Evolutionary conservation across 108 stramenopile species (phyloP).

Genomic region (Seminavis robusta): DNA sequence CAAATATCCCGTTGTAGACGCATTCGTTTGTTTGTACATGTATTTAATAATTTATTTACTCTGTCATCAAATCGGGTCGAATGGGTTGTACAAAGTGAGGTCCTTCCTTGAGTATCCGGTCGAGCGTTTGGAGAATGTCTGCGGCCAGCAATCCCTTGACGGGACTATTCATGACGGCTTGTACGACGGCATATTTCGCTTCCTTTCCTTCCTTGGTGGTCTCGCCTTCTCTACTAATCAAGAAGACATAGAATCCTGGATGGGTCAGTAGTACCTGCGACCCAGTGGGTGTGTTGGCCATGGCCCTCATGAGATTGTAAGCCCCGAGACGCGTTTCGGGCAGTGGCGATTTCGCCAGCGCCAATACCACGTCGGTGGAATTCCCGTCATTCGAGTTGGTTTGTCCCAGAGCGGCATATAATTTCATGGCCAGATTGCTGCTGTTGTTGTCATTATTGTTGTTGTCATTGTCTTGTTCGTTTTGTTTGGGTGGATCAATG

Average conservation of each 20-base stretch:
- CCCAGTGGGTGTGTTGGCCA: slow-evolving; percentile 17
- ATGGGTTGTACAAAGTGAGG: slow-evolving; percentile 11
- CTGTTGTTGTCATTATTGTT: slow-evolving; percentile 1
- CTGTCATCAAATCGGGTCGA: slow-evolving; percentile 9
- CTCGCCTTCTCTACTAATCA: slow-evolving; percentile 11
- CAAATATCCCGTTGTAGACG: background rate
- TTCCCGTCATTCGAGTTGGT: slow-evolving; percentile 7
- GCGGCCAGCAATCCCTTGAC: slow-evolving; percentile 17
- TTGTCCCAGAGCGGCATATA: slow-evolving; percentile 7
- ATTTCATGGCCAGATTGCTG: background rate
- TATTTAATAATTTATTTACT: background rate
- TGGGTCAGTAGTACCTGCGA: slow-evolving; percentile 20
- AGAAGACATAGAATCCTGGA: slow-evolving; percentile 14
- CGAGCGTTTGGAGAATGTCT: slow-evolving; percentile 13
- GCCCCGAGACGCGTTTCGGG: slow-evolving; percentile 15
- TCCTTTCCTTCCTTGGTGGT: slow-evolving; percentile 24
- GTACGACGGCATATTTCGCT: slow-evolving; percentile 20
- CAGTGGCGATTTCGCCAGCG: slow-evolving; percentile 7
- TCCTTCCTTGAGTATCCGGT: slow-evolving; percentile 9
- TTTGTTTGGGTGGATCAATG: slow-evolving; percentile 14
- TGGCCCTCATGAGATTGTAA: slow-evolving; percentile 15
- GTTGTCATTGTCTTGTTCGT: slow-evolving; percentile 1
- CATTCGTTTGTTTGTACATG: background rate
- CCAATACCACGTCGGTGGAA: slow-evolving; percentile 14
- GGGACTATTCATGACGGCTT: slow-evolving; percentile 12